Percentiles rank a stretch among this genome's conserved stretches.
phyloP scores from a whole-genome alignment of 495 filamentous ascomycete genomes.

The Bryoglossum gracile region DNA sequence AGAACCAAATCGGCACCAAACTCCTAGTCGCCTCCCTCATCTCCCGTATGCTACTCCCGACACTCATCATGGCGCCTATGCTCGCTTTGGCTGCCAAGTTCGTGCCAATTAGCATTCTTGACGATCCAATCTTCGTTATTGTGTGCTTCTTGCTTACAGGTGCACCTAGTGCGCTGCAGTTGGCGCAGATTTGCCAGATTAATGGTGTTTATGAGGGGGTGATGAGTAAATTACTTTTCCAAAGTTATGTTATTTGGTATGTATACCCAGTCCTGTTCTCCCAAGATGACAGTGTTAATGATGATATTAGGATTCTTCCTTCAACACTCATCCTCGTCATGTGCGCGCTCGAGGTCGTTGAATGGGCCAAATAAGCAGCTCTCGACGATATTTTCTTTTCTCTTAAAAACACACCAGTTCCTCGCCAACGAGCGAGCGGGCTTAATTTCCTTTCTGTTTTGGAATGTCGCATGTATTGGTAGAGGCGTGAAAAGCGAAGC shows the following conservation, averaged over 20 bases:
- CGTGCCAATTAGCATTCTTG: slow-evolving; percentile 85
- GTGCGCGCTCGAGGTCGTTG: slow-evolving; percentile 84
- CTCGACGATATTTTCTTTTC: background rate
- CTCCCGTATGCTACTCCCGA: slow-evolving; percentile 88
- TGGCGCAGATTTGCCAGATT: slow-evolving; percentile 98
- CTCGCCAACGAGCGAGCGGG: too few relatives aligned
- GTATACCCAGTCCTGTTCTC: slow-evolving; percentile 26
- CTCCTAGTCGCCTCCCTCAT: slow-evolving; percentile 80
- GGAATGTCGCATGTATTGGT: background rate
- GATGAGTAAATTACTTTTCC: slow-evolving; percentile 89
- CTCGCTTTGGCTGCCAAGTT: slow-evolving; percentile 87
- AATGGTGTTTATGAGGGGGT: slow-evolving; percentile 91
- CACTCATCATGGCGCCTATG: slow-evolving; percentile 86
- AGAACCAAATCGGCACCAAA: slow-evolving; percentile 59
- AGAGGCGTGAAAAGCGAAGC: background rate
- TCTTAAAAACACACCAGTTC: background rate
- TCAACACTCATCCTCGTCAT: slow-evolving; percentile 88
- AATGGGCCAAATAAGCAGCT: slow-evolving; percentile 58
- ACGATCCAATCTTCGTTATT: slow-evolving; percentile 96
- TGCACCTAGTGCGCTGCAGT: slow-evolving; percentile 86
- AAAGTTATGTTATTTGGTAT: slow-evolving; percentile 95
- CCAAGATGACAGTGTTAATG: slow-evolving; percentile 17
- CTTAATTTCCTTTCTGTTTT: background rate
- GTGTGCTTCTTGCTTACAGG: slow-evolving; percentile 95
- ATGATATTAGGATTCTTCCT: slow-evolving; percentile 68